These are phyloP conservation scores for Termitomyces sp. DNA, from an alignment of 768 basidiomycete species.

Conservation along the genomic window DNA sequence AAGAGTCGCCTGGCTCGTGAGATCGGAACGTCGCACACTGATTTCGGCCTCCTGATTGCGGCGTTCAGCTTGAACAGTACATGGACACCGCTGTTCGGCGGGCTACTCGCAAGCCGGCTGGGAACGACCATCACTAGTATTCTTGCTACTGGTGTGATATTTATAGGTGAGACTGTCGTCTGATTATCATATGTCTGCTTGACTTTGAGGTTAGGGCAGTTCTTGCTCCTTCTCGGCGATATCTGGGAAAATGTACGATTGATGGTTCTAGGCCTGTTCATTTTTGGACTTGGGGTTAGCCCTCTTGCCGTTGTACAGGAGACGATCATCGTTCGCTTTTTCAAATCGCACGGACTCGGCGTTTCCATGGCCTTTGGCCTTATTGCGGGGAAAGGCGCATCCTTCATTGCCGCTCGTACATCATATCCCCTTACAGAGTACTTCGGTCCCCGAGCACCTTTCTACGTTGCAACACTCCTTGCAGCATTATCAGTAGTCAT, in stretches of 20 bases:
- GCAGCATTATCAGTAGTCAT: constrained; percentile 65
- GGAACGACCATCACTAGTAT: constrained; percentile 75
- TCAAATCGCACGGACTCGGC: constrained; percentile 72
- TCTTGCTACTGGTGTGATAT: constrained; percentile 71
- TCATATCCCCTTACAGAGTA: constrained; percentile 72
- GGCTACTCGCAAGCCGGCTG: constrained; percentile 64
- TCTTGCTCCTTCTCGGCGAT: constrained; percentile 67
- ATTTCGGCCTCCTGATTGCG: constrained; percentile 76
- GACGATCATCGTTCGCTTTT: constrained; percentile 81
- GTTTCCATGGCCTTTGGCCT: constrained; percentile 82
- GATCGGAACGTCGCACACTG: constrained; percentile 71
- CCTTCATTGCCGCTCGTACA: constrained; percentile 73
- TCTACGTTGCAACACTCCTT: constrained; percentile 64
- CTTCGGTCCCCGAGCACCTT: constrained; percentile 71
- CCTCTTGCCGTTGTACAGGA: constrained; percentile 84
- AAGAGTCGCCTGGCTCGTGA: constrained; percentile 70
- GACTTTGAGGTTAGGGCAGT: constrained; percentile 45
- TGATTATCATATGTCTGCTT: neutral
- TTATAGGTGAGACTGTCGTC: constrained; percentile 41
- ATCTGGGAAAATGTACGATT: constrained; percentile 55
- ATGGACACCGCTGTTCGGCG: constrained; percentile 77
- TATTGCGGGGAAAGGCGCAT: constrained; percentile 75
- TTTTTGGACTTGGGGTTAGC: constrained; percentile 78
- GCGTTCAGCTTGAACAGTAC: constrained; percentile 73
- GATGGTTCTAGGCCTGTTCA: constrained; percentile 75